Base-by-base conservation (phyloP, 345 rosid species). In the Draba incana region DNA sequence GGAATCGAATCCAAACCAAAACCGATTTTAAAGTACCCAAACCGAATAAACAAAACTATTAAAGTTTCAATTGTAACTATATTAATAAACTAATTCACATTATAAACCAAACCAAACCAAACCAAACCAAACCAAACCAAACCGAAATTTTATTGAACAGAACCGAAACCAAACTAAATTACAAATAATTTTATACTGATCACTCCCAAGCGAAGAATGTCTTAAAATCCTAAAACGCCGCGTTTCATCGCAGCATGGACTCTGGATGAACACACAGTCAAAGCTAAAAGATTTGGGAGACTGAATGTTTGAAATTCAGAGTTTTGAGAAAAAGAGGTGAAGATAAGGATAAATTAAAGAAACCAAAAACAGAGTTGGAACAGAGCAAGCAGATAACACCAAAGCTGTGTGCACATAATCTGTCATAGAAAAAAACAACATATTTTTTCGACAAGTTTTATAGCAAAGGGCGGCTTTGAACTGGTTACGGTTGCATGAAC, bases 331-430 rank as follows among this genome's bases (percentile, higher is more conserved):
- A 10, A 23, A 41, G 27, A 38, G 20, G 45, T 13, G 37, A 45
- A 45, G 57, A 53, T 3, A 37, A 66, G 6, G 39, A 37, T n/a
- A 62, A 63, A 57, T 28, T 52, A 12, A 20, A 15, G 3, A 51
- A 46, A 4, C 50, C 13, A 31, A 24, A 58, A 25, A 44, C 62
- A 66, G 62, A 68, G 69, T 46, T 61, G 51, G 48, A 68, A 75
- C 73, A 68, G 78, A 68, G 46, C 14, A 68, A 20, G 57, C 24
- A 53, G 57, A 67, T 23, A 61, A 52, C 52, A 74, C 69, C 69
- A 75, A 45, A 75, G 68, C 69, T 20, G n/a, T 75, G 78, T 75
- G 78, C 74, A 68, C 59, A 54, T 54, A 61, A 60, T 35, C 48
- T 65, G 60, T 48, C 53, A 42, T 44, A 45, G 37, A 13, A 61